A percentile compares a stretch with the other conserved stretches of the same genome.
phyloP scores from a whole-genome alignment of 345 rosid species.

The Raphanus raphanistrum region DNA sequence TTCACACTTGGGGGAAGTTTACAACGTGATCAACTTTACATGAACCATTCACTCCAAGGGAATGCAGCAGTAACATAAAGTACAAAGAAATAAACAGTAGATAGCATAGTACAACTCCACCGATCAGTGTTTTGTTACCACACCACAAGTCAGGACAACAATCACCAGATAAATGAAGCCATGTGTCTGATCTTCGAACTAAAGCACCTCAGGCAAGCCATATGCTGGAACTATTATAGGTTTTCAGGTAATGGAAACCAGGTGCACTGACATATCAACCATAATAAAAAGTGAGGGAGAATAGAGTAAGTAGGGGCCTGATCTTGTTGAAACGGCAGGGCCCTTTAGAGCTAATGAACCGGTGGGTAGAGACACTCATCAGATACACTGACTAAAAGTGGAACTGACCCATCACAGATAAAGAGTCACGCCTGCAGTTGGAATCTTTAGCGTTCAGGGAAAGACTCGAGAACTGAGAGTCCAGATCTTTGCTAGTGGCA shows the following conservation, averaged over 20 bases:
- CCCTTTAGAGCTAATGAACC: constrained; percentile 17
- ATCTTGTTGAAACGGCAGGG: background rate
- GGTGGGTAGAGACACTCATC: background rate
- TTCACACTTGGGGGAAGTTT: constrained; percentile 1
- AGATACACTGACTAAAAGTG: constrained; percentile 46
- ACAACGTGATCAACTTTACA: constrained; percentile 29
- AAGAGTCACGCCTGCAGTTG: constrained; percentile 61
- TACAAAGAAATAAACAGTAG: constrained; percentile 29
- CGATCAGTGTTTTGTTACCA: constrained; percentile 12
- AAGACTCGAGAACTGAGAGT: constrained; percentile 78
- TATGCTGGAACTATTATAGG: constrained; percentile 35
- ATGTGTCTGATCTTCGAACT: constrained; percentile 38
- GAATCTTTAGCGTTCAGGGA: constrained; percentile 73
- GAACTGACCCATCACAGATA: constrained; percentile 60
- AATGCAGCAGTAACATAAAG: constrained; percentile 26
- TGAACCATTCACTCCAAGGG: constrained; percentile 39
- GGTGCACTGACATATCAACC: constrained; percentile 3
- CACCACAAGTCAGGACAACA: constrained; percentile 30
- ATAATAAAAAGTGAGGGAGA: constrained; percentile 9
- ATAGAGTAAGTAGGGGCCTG: constrained; percentile 12
- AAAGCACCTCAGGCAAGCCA: constrained; percentile 82
- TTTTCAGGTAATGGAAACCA: constrained; percentile 42
- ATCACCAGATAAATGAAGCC: constrained; percentile 32
- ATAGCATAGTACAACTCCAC: constrained; percentile 27
- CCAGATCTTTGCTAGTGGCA: constrained; percentile 70